Conservation (phyloP, 208 protist species). For the Strigomonas galati region DNA sequence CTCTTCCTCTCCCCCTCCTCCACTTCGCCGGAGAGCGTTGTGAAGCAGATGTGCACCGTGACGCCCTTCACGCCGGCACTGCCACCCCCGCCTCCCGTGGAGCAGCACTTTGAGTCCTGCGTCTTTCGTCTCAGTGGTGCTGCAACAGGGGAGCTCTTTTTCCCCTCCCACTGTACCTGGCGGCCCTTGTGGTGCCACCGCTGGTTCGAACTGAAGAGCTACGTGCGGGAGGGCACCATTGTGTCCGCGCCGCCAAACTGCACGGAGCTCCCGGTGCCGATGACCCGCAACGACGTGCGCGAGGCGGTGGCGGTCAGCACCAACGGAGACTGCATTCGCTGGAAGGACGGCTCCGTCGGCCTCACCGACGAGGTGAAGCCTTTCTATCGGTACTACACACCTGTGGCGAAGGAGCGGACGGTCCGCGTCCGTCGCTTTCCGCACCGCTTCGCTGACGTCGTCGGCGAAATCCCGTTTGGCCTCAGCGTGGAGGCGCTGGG, state of each 20-base stretch:
- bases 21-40: not conserved
- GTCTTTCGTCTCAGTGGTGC: constrained; percentile 17
- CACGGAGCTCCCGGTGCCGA: not conserved
- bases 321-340: constrained; percentile 47
- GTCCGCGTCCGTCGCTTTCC: constrained; percentile 65
- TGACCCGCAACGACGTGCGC: constrained; percentile 39
- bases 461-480: constrained; percentile 65
- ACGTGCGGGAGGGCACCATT: constrained; percentile 43
- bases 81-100: not conserved
- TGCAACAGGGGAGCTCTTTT: constrained; percentile 9
- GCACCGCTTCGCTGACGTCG: constrained; percentile 60
- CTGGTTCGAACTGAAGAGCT: constrained; percentile 63
- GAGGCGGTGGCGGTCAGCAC: constrained; percentile 55
- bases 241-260: not conserved
- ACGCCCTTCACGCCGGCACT: not conserved
- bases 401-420: constrained; percentile 34
- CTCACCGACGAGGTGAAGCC: constrained; percentile 43
- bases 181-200: constrained; percentile 48
- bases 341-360: constrained; percentile 51
- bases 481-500: constrained; percentile 52
- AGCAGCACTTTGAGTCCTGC: too few relatives aligned
- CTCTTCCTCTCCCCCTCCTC: constrained; percentile 14
- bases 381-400: constrained; percentile 46
- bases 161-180: constrained; percentile 29
- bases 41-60: not conserved